These are phyloP conservation scores for Camellia sinensis DNA, from an alignment of 148 eudicot species.

Conservation along the genomic window DNA sequence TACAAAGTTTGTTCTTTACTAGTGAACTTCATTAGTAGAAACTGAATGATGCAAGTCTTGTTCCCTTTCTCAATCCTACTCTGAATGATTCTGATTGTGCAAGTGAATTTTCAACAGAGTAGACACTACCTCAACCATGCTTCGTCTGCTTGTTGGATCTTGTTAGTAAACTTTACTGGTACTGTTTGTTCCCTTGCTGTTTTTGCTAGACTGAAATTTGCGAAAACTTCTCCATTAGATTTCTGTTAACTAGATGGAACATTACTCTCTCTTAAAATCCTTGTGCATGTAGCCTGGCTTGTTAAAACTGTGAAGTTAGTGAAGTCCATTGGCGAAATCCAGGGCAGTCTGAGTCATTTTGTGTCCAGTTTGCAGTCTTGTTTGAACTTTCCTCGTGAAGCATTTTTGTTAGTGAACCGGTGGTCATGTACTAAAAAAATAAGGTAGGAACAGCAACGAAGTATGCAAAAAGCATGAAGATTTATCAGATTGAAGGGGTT, in stretches of 20 bases:
- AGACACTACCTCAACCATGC: slow-evolving; percentile 39
- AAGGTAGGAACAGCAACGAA: slow-evolving; percentile 47
- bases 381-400: slow-evolving; percentile 11
- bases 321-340: slow-evolving; percentile 47
- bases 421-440: slow-evolving; percentile 54
- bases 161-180: too few species aligned
- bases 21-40: neutral
- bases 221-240: slow-evolving; percentile 38
- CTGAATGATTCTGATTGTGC: neutral
- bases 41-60: neutral
- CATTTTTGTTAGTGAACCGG: slow-evolving; percentile 65
- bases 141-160: slow-evolving; percentile 36
- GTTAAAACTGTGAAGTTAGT: slow-evolving; percentile 44
- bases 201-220: slow-evolving; percentile 33
- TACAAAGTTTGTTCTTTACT: neutral
- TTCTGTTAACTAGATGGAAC: slow-evolving; percentile 35
- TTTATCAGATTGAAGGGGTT: slow-evolving; percentile 58
- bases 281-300: slow-evolving; percentile 47
- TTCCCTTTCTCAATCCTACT: neutral
- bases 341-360: slow-evolving; percentile 34
- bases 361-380: slow-evolving; percentile 14
- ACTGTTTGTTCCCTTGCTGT: slow-evolving; percentile 1
- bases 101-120: slow-evolving; percentile 24
- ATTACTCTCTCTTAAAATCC: slow-evolving; percentile 30
- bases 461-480: slow-evolving; percentile 48